These are phyloP conservation scores for Penicillium verhagenii DNA, from an alignment of 495 filamentous ascomycete species.

Conservation along the genomic window DNA sequence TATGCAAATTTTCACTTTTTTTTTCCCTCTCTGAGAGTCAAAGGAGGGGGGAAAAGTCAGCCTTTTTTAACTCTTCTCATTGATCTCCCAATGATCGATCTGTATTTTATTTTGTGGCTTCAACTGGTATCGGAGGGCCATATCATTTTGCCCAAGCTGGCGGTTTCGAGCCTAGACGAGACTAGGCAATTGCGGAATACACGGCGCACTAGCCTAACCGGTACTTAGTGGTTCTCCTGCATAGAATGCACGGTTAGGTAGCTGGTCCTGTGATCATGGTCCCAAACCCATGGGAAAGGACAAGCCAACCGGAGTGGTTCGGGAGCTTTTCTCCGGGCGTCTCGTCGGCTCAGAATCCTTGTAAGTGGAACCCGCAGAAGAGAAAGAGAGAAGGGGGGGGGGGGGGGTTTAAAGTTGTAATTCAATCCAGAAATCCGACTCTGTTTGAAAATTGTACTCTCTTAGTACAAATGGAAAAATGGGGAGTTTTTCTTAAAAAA, in stretches of 20 bases:
- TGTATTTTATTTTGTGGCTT: background rate
- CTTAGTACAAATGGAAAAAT: too few species aligned
- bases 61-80: too few species aligned
- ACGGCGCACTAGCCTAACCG: constrained; percentile 16
- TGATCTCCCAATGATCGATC: background rate
- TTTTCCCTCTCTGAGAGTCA: too few species aligned
- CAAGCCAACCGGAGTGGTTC: background rate
- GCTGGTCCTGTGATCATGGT: constrained; percentile 16
- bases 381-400: too few species aligned
- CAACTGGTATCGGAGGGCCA: background rate
- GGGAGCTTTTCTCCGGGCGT: constrained; percentile 6
- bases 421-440: too few species aligned
- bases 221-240: constrained; percentile 4
- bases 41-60: too few species aligned
- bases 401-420: too few species aligned
- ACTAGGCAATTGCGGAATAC: background rate
- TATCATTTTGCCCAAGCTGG: background rate
- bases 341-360: background rate
- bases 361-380: constrained; percentile 1
- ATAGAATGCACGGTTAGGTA: constrained; percentile 6
- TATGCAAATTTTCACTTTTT: background rate
- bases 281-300: constrained; percentile 1
- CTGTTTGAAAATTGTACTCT: too few species aligned
- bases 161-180: too few species aligned
- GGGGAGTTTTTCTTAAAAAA: too few species aligned